A percentile compares a stretch with the other conserved stretches of the same genome.
These are phyloP conservation scores for Fraxinus excelsior DNA, from an alignment of 257 asterid genomes.

Conservation along the genomic window DNA sequence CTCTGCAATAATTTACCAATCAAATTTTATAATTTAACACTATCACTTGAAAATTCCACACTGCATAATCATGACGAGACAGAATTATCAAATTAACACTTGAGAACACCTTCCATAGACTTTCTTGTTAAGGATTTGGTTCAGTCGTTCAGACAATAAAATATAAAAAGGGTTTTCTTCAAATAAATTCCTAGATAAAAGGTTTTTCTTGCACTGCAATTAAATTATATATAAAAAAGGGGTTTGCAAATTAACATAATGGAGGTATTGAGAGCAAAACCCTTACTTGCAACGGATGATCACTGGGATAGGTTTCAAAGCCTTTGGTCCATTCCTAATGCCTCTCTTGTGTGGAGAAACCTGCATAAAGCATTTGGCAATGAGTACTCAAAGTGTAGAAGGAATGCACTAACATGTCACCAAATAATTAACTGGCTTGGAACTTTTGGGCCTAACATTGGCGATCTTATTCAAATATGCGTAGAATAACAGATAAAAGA, in stretches of 20 bases:
- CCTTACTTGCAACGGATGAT: slow-evolving; percentile 91
- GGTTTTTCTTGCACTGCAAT: background rate
- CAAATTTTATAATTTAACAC: too few relatives aligned
- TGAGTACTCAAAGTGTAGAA: slow-evolving; percentile 5
- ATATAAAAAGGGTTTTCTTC: background rate
- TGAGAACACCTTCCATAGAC: background rate
- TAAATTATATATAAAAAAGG: background rate
- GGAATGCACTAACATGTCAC: background rate
- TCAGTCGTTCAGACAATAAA: background rate
- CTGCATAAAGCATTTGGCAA: slow-evolving; percentile 46
- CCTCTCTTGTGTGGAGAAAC: slow-evolving; percentile 79
- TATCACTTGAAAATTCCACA: background rate
- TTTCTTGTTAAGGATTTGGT: background rate
- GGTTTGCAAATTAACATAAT: background rate
- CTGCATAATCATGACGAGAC: background rate
- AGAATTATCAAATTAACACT: background rate
- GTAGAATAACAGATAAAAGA: background rate
- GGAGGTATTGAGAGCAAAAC: slow-evolving; percentile 15
- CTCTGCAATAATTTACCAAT: too few relatives aligned
- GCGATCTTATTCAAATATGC: background rate
- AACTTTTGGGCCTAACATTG: background rate
- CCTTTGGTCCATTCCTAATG: slow-evolving; percentile 94
- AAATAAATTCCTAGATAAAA: background rate
- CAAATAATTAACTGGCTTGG: background rate
- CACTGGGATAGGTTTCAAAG: slow-evolving; percentile 94